Percentiles rank a stretch among this genome's conserved stretches.
phyloP scores from a whole-genome alignment of 768 basidiomycete genomes.

The Podaxis sp. region DNA sequence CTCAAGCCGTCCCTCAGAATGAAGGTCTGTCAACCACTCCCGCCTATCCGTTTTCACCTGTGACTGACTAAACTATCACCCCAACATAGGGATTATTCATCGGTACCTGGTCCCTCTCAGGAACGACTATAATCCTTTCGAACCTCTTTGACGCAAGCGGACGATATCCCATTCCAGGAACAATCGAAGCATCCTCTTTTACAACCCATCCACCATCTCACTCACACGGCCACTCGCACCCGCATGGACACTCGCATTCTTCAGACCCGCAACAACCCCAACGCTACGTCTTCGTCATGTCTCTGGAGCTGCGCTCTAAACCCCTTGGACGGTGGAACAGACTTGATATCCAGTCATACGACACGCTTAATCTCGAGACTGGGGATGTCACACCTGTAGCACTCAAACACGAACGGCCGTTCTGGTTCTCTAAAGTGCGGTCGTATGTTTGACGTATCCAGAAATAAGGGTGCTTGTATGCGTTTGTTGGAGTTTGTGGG shows the following conservation, averaged over 20 bases:
- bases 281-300: slow-evolving; percentile 76
- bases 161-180: slow-evolving; percentile 23
- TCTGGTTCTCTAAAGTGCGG: slow-evolving; percentile 90
- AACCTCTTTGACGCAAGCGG: slow-evolving; percentile 63
- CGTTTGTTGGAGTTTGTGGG: background rate
- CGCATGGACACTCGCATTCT: slow-evolving; percentile 1
- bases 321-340: slow-evolving; percentile 86
- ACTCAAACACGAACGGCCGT: slow-evolving; percentile 84
- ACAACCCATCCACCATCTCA: slow-evolving; percentile 15
- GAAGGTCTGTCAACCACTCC: slow-evolving; percentile 47
- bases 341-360: slow-evolving; percentile 70
- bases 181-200: background rate
- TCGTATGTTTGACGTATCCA: slow-evolving; percentile 42
- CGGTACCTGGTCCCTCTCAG: slow-evolving; percentile 71
- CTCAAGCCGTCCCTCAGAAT: slow-evolving; percentile 75
- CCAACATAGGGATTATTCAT: slow-evolving; percentile 60
- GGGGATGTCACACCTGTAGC: slow-evolving; percentile 70
- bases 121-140: slow-evolving; percentile 55
- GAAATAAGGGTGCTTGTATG: too few species aligned
- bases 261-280: slow-evolving; percentile 23
- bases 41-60: background rate
- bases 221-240: slow-evolving; percentile 9
- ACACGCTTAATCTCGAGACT: slow-evolving; percentile 71
- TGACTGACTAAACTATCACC: background rate
- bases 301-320: slow-evolving; percentile 64